These are phyloP conservation scores for Syzygium grande DNA, from an alignment of 345 rosid species.

Conservation along the genomic window DNA sequence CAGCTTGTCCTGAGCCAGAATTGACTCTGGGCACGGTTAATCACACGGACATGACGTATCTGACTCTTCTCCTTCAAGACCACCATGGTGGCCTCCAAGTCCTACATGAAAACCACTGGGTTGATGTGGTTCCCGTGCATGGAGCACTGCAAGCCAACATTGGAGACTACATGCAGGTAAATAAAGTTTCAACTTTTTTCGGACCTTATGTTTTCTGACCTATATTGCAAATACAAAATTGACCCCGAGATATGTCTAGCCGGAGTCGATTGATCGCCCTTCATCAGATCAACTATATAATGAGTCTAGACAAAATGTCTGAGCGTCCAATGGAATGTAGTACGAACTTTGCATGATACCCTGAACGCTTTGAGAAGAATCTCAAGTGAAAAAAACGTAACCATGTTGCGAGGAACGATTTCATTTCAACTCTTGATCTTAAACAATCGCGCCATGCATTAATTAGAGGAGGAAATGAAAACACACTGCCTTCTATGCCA, in stretches of 20 bases:
- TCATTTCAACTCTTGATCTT: too few species aligned
- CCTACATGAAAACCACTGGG: conserved; percentile 31
- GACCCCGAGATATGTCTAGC: background rate
- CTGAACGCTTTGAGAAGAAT: background rate
- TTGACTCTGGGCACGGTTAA: conserved; percentile 26
- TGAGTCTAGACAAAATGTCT: background rate
- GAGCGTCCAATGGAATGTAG: background rate
- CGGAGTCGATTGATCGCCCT: background rate
- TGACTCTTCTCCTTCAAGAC: conserved; percentile 44
- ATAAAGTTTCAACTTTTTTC: conserved; percentile 9
- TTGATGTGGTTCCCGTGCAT: conserved; percentile 24
- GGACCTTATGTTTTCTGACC: conserved; percentile 14
- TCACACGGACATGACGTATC: conserved; percentile 39
- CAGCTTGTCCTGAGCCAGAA: conserved; percentile 44
- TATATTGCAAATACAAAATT: background rate
- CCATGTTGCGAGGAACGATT: background rate
- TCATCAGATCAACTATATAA: background rate
- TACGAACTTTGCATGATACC: background rate
- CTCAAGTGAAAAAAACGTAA: background rate
- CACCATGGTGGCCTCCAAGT: conserved; percentile 39
- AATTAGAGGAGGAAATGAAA: background rate
- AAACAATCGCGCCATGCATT: too few species aligned
- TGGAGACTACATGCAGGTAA: conserved; percentile 49
- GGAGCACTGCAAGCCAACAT: conserved; percentile 39
- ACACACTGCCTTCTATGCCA: background rate